Evolutionary conservation across 495 filamentous ascomycete genomes (phyloP), one percentile per base, ranked within the genome.

Genomic region (Pyronema omphalodes): DNA sequence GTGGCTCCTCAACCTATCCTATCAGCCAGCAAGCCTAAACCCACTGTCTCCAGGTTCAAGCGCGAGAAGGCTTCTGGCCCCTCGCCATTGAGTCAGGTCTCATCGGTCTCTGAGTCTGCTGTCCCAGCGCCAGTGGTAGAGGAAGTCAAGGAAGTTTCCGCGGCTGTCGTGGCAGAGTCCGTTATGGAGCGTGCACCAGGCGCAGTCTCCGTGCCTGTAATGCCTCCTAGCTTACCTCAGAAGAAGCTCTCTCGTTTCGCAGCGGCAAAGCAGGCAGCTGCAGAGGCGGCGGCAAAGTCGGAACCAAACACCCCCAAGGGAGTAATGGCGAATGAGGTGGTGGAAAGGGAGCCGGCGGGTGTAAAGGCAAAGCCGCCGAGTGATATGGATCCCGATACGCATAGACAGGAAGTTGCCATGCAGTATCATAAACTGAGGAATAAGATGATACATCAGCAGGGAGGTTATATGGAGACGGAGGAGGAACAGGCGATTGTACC

Each of bases 391-490:
- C 79, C 83, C 6, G 68, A 74, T 7, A 68, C 87, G 2, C 70
- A 88, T 40, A 75, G 82, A 41, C 78, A 84, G 55, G 80, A 93
- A 63, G 81, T 93, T 7, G 78, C 81, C 23, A 75, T 74, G 44
- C 84, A 94, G 63, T 93, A 88, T 64, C 78, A 89, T 66, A 76
- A 75, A 35, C 72, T 81, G 68, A 80, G 88, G 4, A 93, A 87
- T 61, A 72, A 73, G 53, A 79, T 89, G 70, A 84, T 93, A 55
- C 74, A 84, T 58, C 72, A 76, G 56, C 78, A 93, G 53, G 84
- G 84, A 37, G 87, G 86, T 1, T 88, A 89, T 61, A 60, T 76
- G 61, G 70, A 74, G 35, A 67, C 68, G 3, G 70, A 78, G 53
- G 74, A 82, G 43, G 78, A 84, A 51, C 70, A 73, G 6, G 73